Base-by-base conservation (phyloP, 2,329 filamentous ascomycete species). In the Epichloe scottii region DNA sequence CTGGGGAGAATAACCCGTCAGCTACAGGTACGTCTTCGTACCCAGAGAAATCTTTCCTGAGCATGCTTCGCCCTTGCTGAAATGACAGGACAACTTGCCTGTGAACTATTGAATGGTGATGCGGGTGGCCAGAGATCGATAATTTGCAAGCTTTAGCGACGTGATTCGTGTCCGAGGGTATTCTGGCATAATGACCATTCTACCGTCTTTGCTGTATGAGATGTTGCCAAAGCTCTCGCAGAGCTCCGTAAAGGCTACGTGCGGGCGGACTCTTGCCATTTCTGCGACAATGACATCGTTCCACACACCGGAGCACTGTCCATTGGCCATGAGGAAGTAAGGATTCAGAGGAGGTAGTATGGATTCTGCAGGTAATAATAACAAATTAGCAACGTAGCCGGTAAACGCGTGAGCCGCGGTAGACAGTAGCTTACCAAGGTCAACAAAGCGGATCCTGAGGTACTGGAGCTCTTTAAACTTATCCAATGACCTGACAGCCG, bases 391-490 rank as follows among this genome's bases (percentile, higher is more conserved):
- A 23, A 7, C 62, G 35, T 58, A 60, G 63, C 54, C 63, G 59
- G 39, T 46, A 12, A 30, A 11, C 26, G 8, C 26, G 8, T 30
- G 26, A 30, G 3, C 26, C 26, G 1, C 8, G 26, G 26, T 30
- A 30, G 26, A 30, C 8, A 30, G 26, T 10, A 33, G 64, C 71
- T 57, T 71, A 82, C 80, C 74, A 5, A 89, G 71, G 64, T 89
- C 85, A 49, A 89, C 82, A 59, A 86, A 89, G 50, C 85, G 80
- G 59, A 89, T 87, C 52, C 84, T 75, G 55, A 89, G 64, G 62
- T 81, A 79, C 43, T 80, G 69, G 34, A 89, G 66, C n/a, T 71
- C 68, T 49, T 75, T 73, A 46, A 87, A 74, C 33, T 71, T 73
- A 14, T 74, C 73, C 44, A 89, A 66, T 3, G 81, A 75, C 46